Base-by-base conservation (phyloP, 2,329 filamentous ascomycete species). In the Bipolaris oryzae region DNA sequence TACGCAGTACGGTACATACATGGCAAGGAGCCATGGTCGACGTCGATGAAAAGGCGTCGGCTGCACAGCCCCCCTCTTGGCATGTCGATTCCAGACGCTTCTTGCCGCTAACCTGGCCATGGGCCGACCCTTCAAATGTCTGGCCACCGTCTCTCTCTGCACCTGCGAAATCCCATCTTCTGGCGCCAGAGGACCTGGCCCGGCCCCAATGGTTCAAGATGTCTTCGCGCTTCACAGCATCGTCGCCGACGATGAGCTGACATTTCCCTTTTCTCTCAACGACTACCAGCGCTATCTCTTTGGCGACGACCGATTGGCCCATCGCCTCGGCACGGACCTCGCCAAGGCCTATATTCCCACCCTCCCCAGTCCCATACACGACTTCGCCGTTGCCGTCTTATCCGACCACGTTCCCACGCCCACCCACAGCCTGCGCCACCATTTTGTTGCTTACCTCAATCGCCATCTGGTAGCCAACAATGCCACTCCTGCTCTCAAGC, bases 221-320 rank as follows among this genome's bases (percentile, higher is more conserved):
- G 65, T 66, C 41, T 62, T 68, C 48, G 55, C 62, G 48, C 60
- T 68, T 37, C 58, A 67, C 57, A 52, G 57, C 46, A 63, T 63
- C 41, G 25, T 51, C 45, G 60, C 47, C 50, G 59, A 49, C 44
- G 51, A 61, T 13, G 50, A 55, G 21, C 53, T 57, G 37, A 58
- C 41, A 13, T 67, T 67, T 42, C 67, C 67, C 16, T 66, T 69
- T 41, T 45, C 63, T 33, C 42, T 64, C 53, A 60, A 58, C 13
- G 65, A 68, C 37, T 69, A 68, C 46, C 65, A 68, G 46, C 62
- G 59, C 38, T 69, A 67, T 47, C 53, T 68, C n/a, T 69, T 69
- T 53, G 67, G 67, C 37, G 63, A 68, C 57, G 63, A 63, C 56
- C 61, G 55, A 53, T 57, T 67, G 65, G 65, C 67, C 59, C 55